Evolutionary conservation across 2,329 filamentous ascomycete species (phyloP).

Genomic region (Septoria petroselini): DNA sequence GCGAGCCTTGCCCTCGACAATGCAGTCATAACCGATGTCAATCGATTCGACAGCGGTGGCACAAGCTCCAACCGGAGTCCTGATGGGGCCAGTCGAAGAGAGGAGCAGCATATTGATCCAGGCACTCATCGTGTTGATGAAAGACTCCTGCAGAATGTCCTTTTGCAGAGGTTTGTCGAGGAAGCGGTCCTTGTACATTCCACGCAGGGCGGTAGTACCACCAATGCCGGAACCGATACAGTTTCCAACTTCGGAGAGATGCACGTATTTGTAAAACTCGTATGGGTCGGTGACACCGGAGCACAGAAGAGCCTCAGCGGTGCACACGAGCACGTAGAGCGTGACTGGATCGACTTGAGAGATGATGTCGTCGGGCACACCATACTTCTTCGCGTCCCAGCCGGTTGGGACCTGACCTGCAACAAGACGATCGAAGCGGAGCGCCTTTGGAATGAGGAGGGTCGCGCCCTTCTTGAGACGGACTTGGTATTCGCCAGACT

Average conservation of each 20-base stretch:
- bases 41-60: conserved; percentile 96
- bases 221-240: conserved; percentile 98
- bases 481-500: conserved; percentile 88
- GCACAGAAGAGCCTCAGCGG: conserved; percentile 83
- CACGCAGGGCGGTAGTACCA: conserved; percentile 84
- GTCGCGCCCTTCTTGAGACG: conserved; percentile 93
- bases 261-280: conserved; percentile 99
- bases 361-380: conserved; percentile 96
- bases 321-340: conserved; percentile 89
- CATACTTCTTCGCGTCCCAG: conserved; percentile 95
- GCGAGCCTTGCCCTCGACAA: conserved; percentile 95
- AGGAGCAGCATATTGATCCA: conserved; percentile 99
- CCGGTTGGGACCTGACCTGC: conserved; percentile 95
- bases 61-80: conserved; percentile 96
- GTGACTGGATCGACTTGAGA: conserved; percentile 96
- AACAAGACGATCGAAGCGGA: conserved; percentile 94
- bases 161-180: conserved; percentile 97
- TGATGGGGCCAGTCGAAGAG: conserved; percentile 96
- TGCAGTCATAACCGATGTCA: conserved; percentile 97
- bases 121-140: conserved; percentile 99
- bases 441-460: conserved; percentile 92
- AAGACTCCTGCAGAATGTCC: conserved; percentile 97
- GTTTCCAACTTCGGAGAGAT: conserved; percentile 96
- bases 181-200: conserved; percentile 98
- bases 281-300: conserved; percentile 98